Conservation (phyloP, 306 rosid species). For the Comarum palustre region DNA sequence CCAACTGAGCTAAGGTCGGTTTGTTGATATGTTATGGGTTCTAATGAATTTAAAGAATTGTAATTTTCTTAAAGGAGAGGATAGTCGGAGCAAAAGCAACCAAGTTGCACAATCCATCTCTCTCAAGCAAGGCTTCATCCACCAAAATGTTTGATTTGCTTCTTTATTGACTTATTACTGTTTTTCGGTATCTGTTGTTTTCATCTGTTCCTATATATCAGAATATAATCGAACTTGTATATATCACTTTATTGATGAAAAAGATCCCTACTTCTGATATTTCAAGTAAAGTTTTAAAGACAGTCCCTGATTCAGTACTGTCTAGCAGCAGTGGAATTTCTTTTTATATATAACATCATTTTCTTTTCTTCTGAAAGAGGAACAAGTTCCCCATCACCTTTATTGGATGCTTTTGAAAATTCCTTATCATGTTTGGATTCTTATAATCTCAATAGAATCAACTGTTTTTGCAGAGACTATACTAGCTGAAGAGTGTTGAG, state of each 20-base stretch:
- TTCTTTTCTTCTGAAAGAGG: not conserved
- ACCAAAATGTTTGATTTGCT: not conserved
- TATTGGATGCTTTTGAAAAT: not conserved
- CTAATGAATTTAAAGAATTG: too few relatives aligned
- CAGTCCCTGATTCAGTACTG: not conserved
- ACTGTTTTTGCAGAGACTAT: not conserved
- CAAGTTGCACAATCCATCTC: not conserved
- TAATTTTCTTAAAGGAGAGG: not conserved
- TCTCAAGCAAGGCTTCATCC: not conserved
- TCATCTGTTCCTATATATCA: not conserved
- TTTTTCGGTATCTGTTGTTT: not conserved
- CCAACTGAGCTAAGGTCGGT: conserved; percentile 15
- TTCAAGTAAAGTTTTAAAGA: not conserved
- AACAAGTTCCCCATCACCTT: not conserved
- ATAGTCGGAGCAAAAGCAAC: not conserved
- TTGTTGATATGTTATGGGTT: not conserved
- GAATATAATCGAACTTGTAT: not conserved
- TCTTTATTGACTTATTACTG: not conserved
- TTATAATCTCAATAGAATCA: not conserved
- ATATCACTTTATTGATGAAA: not conserved
- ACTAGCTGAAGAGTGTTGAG: not conserved
- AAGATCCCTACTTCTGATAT: not conserved
- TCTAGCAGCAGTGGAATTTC: not conserved
- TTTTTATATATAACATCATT: not conserved
- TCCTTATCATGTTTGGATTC: conserved; percentile 9